phyloP scores from a whole-genome alignment of 225 moss, liverwort and hornwort genomes.

The Rhytidiadelphus loreus region DNA sequence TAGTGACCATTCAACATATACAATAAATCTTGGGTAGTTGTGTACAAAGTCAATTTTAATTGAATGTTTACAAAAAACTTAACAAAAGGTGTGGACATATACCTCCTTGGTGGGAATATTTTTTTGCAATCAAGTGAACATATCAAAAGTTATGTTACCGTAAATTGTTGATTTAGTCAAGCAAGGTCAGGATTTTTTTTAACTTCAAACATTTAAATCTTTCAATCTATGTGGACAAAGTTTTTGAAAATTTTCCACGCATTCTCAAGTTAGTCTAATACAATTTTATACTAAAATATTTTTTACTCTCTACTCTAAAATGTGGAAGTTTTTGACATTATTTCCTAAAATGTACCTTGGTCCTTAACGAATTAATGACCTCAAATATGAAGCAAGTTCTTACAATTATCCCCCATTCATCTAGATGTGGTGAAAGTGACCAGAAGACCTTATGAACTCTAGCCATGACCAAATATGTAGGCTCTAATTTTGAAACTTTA shows the following conservation, averaged over 20 bases:
- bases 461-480: accelerated
- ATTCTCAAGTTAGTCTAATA: accelerated
- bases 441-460: accelerated
- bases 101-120: accelerated
- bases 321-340: no score
- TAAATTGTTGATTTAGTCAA: accelerated
- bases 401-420: background rate
- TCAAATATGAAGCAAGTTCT: background rate
- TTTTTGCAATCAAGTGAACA: accelerated
- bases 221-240: background rate
- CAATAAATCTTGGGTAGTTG: background rate
- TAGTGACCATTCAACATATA: accelerated
- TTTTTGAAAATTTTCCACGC: accelerated
- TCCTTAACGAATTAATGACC: background rate
- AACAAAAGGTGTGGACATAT: background rate
- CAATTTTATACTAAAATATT: no score
- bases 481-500: background rate
- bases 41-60: accelerated
- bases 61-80: accelerated
- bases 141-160: background rate
- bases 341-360: accelerated
- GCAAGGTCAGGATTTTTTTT: accelerated
- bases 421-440: accelerated
- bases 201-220: no score
- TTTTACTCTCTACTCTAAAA: background rate